These are phyloP conservation scores for Ophiostoma populinum DNA, from an alignment of 2,329 filamentous ascomycete genomes.

Conservation along the genomic window DNA sequence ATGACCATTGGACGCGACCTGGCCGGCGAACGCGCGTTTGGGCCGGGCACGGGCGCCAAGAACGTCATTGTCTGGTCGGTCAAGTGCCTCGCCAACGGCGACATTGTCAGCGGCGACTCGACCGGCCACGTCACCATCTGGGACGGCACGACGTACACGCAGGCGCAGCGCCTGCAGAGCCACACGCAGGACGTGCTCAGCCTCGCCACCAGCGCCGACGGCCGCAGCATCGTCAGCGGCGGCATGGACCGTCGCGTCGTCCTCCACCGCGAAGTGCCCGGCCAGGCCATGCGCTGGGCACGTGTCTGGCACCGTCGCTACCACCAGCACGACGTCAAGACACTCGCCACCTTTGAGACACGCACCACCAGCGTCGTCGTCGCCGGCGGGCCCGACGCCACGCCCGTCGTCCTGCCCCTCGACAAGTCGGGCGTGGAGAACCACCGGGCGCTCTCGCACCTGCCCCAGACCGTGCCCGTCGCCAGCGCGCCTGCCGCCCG, in stretches of 20 bases:
- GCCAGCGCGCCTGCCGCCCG: conserved; percentile 56
- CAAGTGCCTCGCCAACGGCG: conserved; percentile 70
- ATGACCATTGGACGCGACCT: conserved; percentile 77
- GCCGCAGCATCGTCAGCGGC: conserved; percentile 68
- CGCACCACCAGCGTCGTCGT: conserved; percentile 71
- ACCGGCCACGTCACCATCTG: conserved; percentile 87
- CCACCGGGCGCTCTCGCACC: conserved; percentile 62
- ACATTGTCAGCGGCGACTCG: conserved; percentile 89
- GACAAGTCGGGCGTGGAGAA: conserved; percentile 62
- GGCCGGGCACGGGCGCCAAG: conserved; percentile 40
- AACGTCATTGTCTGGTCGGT: conserved; percentile 88
- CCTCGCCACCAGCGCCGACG: conserved; percentile 66
- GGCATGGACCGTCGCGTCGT: conserved; percentile 84
- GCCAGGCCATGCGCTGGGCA: conserved; percentile 46
- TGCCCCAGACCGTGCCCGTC: conserved; percentile 64
- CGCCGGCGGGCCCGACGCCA: conserved; percentile 80
- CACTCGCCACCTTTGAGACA: conserved; percentile 79
- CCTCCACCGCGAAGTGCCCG: conserved; percentile 51
- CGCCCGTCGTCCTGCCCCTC: conserved; percentile 66
- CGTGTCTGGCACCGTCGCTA: conserved; percentile 75
- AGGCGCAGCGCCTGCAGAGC: conserved; percentile 68
- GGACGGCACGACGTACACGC: conserved; percentile 82
- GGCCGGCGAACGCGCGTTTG: conserved; percentile 24
- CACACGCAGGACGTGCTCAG: conserved; percentile 86
- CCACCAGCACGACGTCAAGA: conserved; percentile 89